Evolutionary conservation across 2,329 filamentous ascomycete genomes (phyloP), one percentile per base, ranked within the genome.

Genomic region (Fusarium sp.): DNA sequence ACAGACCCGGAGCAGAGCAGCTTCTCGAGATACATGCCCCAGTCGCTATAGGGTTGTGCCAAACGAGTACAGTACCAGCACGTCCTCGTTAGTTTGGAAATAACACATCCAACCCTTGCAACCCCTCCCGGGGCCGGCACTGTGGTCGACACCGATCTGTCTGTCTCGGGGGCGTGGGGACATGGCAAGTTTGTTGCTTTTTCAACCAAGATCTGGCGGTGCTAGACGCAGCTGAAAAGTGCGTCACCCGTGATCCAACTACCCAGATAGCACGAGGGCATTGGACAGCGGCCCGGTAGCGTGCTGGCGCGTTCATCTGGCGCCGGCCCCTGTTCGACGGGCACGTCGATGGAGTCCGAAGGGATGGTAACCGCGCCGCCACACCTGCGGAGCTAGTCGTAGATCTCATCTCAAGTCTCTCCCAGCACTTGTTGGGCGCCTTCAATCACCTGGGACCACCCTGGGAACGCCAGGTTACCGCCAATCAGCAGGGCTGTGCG

Each of bases 301-400:
- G 48, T 63, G 41, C 25, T 69, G 43, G 52, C 43, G 65, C 56
- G 58, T 59, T 64, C 66, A 64, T 59, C 52, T 59, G 37, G 30
- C 39, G 52, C 57, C 43, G 37, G 64, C 52, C 52, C 56, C 43
- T 43, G 58, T 65, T 66, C 60, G 73, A 64, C 58, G 52, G 66
- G 64, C 56, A 20, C 56, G 25, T 54, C 48, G 50, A 73, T 68
- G 37, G 67, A 71, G 74, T 37, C 74, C 69, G 43, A 70, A 74
- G 74, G 75, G 71, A 69, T 78, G 75, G 77, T 73, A 73, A 74
- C 68, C 52, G 62, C 34, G 59, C 68, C 64, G 65, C 60, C 68
- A 72, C 65, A 74, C 43, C 64, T 77, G 70, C 65, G 25, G 56
- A 68, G 45, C 66, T 70, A 74, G 68, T 64, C 37, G 71, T 60